A percentile compares a stretch with the other conserved stretches of the same genome.
These are phyloP conservation scores for Leptodontidium sp. DNA, from an alignment of 2,329 filamentous ascomycete genomes.

Conservation along the genomic window DNA sequence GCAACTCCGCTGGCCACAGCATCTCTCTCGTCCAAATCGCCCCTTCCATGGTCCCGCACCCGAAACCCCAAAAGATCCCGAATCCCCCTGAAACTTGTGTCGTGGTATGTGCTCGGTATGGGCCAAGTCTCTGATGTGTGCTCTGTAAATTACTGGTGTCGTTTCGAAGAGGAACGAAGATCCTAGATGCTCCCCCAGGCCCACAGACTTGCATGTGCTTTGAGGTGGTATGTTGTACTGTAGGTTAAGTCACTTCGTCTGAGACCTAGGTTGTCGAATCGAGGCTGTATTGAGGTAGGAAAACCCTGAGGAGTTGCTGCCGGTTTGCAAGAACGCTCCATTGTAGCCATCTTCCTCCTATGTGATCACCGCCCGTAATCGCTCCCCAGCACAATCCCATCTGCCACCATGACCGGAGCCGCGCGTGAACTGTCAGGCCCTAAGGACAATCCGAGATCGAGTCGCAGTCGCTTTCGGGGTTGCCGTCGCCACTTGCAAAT, in stretches of 20 bases:
- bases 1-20: no score
- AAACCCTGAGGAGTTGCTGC: constrained; percentile 31
- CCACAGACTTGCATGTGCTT: constrained; percentile 25
- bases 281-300: constrained; percentile 31
- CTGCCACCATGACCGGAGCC: constrained; percentile 32
- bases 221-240: constrained; percentile 27
- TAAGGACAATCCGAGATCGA: constrained; percentile 26
- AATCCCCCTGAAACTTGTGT: no score
- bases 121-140: no score
- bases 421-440: no score
- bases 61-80: no score
- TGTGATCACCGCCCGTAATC: constrained; percentile 26
- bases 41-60: no score
- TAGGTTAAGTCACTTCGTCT: constrained; percentile 17
- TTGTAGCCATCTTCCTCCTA: constrained; percentile 31
- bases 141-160: neutral
- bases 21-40: no score
- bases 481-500: constrained; percentile 8
- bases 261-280: constrained; percentile 26
- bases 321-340: constrained; percentile 32
- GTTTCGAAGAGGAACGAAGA: constrained; percentile 24
- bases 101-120: no score
- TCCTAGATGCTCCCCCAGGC: constrained; percentile 23
- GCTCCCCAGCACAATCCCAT: constrained; percentile 32
- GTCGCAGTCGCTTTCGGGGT: constrained; percentile 33